Conservation (phyloP, 495 filamentous ascomycete species). For the Penicillium cataractarum region DNA sequence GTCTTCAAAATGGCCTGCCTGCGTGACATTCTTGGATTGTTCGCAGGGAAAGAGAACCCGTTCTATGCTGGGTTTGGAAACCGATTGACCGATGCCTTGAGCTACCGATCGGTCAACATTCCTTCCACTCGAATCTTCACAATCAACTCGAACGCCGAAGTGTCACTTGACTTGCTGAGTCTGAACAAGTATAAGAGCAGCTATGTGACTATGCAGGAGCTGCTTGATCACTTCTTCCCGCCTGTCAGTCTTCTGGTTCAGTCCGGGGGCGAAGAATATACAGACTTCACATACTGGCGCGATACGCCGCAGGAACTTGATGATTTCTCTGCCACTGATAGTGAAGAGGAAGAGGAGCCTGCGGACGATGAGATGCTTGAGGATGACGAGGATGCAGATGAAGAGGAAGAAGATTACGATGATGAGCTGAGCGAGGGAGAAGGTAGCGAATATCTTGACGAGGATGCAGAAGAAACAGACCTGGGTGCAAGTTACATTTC, state of each 20-base stretch:
- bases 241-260: conserved; percentile 75
- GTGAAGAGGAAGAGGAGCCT: conserved; percentile 56
- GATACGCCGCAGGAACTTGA: conserved; percentile 73
- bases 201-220: conserved; percentile 94
- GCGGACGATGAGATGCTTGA: conserved; percentile 46
- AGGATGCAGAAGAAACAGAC: conserved; percentile 42
- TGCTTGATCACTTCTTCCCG: conserved; percentile 97
- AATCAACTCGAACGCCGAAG: conserved; percentile 97
- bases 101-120: conserved; percentile 94
- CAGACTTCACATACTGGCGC: conserved; percentile 88
- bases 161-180: conserved; percentile 86
- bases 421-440: conserved; percentile 44
- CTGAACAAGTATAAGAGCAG: conserved; percentile 95
- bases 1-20: conserved; percentile 99
- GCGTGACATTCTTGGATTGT: conserved; percentile 88
- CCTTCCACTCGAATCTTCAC: conserved; percentile 94
- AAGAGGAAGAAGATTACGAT: conserved; percentile 46
- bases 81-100: conserved; percentile 91
- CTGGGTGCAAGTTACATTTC: conserved; percentile 66
- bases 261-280: conserved; percentile 81
- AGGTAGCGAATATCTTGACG: conserved; percentile 47
- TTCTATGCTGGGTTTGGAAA: conserved; percentile 99
- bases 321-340: conserved; percentile 78
- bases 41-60: conserved; percentile 74
- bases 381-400: conserved; percentile 47